Evolutionary conservation across 495 filamentous ascomycete species (phyloP), one percentile per base, ranked within the genome.

Genomic region (Penicillium silybi): DNA sequence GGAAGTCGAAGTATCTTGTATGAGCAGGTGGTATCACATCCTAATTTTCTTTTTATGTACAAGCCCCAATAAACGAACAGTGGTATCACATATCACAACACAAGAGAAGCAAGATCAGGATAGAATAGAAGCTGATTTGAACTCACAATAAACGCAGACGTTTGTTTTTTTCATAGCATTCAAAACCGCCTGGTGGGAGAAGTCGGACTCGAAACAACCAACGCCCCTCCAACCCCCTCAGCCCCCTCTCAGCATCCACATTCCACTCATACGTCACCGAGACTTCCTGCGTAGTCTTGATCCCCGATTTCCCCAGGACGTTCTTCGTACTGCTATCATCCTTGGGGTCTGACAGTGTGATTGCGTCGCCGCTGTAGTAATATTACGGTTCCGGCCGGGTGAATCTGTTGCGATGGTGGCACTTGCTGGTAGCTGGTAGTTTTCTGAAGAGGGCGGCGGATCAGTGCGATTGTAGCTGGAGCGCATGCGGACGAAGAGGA

Each of bases 401-500:
- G 26, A 23, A 16, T 11, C 22, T 6, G 15, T 17, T 44, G 26
- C 41, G n/a, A 16, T 26, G 4, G 23, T 26, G 15, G 15, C 16
- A 7, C n/a, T 44, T 44, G 19, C 27, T 17, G 17, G 44, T 8
- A 46, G 16, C 13, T 46, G 27, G 29, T 46, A 37, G 27, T 19
- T 44, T 13, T 32, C 29, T 13, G 52, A 55, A n/a, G 37, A 47
- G 11, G 37, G 44, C n/a, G 2, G 47, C 32, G 20, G n/a, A n/a
- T 20, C 32, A 9, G 38, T 19, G 25, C 46, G 25, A n/a, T 46
- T 34, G 39, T 61, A 61, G 47, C 43, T 55, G 29, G 29, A 62
- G 8, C 48, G 48, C 44, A 62, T 56, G 8, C 55, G 51, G 9
- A 50, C 20, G 18, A 58, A 29, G 18, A 62, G 44, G 16, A 58